A percentile compares a stretch with the other conserved stretches of the same genome.
Evolutionary conservation across 768 basidiomycete genomes (phyloP).

Genomic region (Asterophora parasitica): DNA sequence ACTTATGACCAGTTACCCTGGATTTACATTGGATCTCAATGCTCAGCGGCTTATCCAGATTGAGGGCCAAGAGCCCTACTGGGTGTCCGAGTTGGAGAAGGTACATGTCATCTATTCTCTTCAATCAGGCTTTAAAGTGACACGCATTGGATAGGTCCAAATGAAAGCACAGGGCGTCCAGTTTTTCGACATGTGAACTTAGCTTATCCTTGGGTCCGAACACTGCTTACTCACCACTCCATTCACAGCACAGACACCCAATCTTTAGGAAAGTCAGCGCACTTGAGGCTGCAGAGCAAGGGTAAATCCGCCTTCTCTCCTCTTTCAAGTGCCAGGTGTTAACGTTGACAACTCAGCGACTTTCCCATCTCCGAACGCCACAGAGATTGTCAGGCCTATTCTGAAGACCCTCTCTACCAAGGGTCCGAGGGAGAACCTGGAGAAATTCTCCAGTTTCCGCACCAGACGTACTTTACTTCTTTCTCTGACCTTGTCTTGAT

Average conservation of each 20-base stretch:
- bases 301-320: constrained; percentile 28
- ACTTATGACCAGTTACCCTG: constrained; percentile 35
- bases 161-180: constrained; percentile 72
- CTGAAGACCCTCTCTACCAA: constrained; percentile 62
- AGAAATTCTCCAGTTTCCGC: constrained; percentile 64
- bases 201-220: constrained; percentile 6
- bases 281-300: constrained; percentile 29
- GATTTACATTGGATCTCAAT: constrained; percentile 69
- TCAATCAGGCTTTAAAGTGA: constrained; percentile 8
- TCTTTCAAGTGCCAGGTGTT: constrained; percentile 15
- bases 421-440: constrained; percentile 59
- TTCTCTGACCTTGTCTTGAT: constrained; percentile 11
- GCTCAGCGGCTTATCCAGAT: constrained; percentile 73
- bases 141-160: constrained; percentile 48
- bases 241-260: constrained; percentile 67
- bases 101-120: constrained; percentile 27
- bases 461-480: constrained; percentile 55
- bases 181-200: constrained; percentile 81
- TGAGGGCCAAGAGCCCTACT: constrained; percentile 62
- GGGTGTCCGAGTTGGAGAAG: constrained; percentile 91
- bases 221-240: constrained; percentile 13
- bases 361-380: constrained; percentile 58
- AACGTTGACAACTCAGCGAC: constrained; percentile 31
- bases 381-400: constrained; percentile 52
- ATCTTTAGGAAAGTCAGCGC: constrained; percentile 43